Evolutionary conservation across 495 filamentous ascomycete species (phyloP).

Genomic region (Podospora anserina): DNA sequence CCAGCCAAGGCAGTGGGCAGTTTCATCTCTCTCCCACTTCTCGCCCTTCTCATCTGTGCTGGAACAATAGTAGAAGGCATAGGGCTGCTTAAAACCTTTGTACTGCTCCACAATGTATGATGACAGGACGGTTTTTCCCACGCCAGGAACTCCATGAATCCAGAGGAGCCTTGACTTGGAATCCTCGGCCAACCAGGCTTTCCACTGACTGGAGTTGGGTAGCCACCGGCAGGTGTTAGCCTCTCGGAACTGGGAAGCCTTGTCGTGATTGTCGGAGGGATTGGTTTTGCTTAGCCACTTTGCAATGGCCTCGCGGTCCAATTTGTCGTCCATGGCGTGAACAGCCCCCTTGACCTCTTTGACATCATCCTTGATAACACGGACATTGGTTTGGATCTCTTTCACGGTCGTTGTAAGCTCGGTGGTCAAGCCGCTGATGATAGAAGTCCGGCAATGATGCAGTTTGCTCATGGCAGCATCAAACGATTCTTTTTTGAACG

Average conservation of each 20-base stretch:
- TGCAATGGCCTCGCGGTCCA: background rate
- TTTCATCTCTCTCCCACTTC: slow-evolving; percentile 27
- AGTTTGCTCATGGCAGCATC: background rate
- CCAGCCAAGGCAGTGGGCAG: slow-evolving; percentile 29
- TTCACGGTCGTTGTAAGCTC: slow-evolving; percentile 11
- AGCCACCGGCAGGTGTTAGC: slow-evolving; percentile 29
- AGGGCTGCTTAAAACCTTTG: slow-evolving; percentile 6
- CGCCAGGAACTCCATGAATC: slow-evolving; percentile 41
- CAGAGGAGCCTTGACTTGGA: slow-evolving; percentile 25
- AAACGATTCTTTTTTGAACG: background rate
- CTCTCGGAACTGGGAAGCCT: slow-evolving; percentile 10
- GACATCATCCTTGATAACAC: slow-evolving; percentile 7
- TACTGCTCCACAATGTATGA: slow-evolving; percentile 31
- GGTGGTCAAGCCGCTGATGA: slow-evolving; percentile 13
- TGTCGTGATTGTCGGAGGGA: slow-evolving; percentile 20
- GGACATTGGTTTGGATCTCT: slow-evolving; percentile 7
- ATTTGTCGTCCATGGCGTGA: background rate
- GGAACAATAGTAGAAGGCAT: slow-evolving; percentile 41
- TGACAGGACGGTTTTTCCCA: slow-evolving; percentile 40
- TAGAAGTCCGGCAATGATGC: slow-evolving; percentile 23
- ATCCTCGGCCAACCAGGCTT: slow-evolving; percentile 18
- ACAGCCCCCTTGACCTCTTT: slow-evolving; percentile 1
- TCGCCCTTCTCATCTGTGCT: slow-evolving; percentile 23
- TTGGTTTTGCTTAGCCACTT: slow-evolving; percentile 17
- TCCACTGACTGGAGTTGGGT: slow-evolving; percentile 18